phyloP scores from a whole-genome alignment of 495 filamentous ascomycete species.

The Pseudomonodictys pantanalensis region DNA sequence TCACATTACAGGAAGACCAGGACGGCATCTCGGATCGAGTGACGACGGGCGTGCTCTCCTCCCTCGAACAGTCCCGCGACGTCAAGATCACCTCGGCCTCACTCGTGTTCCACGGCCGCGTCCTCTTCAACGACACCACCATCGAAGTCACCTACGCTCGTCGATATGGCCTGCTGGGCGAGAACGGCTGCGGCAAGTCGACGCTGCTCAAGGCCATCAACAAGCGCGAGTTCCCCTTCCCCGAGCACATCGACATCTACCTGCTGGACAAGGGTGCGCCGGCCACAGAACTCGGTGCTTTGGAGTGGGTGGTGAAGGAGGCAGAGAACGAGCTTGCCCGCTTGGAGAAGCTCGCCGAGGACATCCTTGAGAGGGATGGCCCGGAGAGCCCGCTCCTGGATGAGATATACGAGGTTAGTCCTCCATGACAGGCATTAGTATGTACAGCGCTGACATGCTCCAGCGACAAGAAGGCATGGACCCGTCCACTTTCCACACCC shows the following conservation, averaged over 20 bases:
- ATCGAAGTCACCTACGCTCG: constrained; percentile 91
- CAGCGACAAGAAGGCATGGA: constrained; percentile 99
- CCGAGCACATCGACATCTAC: constrained; percentile 97
- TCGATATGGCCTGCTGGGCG: constrained; percentile 90
- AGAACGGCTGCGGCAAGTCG: constrained; percentile 99
- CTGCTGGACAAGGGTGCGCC: constrained; percentile 98
- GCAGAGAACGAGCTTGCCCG: constrained; percentile 89
- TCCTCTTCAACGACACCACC: constrained; percentile 88
- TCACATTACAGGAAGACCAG: constrained; percentile 87
- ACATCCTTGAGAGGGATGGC: constrained; percentile 84
- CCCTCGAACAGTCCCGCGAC: constrained; percentile 77
- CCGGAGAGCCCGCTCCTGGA: constrained; percentile 88
- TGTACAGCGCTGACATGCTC: constrained; percentile 11
- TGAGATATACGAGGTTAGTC: constrained; percentile 90
- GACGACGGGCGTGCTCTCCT: constrained; percentile 94
- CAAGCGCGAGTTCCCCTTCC: constrained; percentile 89
- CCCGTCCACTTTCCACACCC: constrained; percentile 97
- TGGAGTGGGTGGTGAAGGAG: constrained; percentile 96
- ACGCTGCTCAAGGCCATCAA: constrained; percentile 93
- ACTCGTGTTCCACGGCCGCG: constrained; percentile 94
- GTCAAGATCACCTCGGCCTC: constrained; percentile 94
- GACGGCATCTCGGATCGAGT: constrained; percentile 95
- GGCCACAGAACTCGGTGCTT: constrained; percentile 77
- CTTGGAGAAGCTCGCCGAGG: constrained; percentile 84
- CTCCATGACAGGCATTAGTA: not conserved